phyloP scores from a whole-genome alignment of 2,329 filamentous ascomycete genomes.

The Zasmidium citrigriseum region DNA sequence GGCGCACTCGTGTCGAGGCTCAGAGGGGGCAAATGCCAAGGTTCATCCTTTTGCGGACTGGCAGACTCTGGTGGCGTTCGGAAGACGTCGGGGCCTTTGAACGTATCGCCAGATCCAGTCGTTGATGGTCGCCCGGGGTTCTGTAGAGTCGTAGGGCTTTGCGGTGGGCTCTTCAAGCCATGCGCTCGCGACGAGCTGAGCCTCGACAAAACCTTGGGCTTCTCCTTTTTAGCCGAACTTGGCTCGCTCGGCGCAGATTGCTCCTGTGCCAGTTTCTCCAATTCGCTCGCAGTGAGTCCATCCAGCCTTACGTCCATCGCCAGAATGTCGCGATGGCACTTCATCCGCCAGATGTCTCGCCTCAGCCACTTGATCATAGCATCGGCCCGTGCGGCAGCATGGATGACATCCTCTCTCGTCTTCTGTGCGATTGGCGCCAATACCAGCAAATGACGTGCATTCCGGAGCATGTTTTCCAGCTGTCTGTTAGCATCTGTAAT shows the following conservation, averaged over 20 bases:
- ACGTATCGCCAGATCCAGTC: slow-evolving; percentile 35
- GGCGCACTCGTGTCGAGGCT: slow-evolving; percentile 29
- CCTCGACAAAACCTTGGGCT: slow-evolving; percentile 25
- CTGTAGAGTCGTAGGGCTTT: slow-evolving; percentile 26
- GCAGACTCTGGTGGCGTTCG: slow-evolving; percentile 48
- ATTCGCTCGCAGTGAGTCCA: slow-evolving; percentile 29
- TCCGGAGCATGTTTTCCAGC: slow-evolving; percentile 79
- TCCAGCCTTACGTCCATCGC: slow-evolving; percentile 85
- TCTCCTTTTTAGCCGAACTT: slow-evolving; percentile 28
- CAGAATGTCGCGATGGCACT: slow-evolving; percentile 87
- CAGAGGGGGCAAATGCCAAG: slow-evolving; percentile 37
- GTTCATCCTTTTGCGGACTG: slow-evolving; percentile 19
- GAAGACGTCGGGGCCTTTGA: slow-evolving; percentile 44
- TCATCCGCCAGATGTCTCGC: slow-evolving; percentile 89
- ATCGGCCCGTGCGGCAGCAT: slow-evolving; percentile 79
- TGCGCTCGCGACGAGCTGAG: slow-evolving; percentile 16
- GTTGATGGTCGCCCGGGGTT: slow-evolving; percentile 19
- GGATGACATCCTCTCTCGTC: slow-evolving; percentile 81
- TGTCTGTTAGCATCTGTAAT: slow-evolving; percentile 72
- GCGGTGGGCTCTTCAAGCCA: slow-evolving; percentile 25
- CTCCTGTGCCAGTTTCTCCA: slow-evolving; percentile 20
- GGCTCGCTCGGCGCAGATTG: slow-evolving; percentile 11
- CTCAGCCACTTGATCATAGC: slow-evolving; percentile 92
- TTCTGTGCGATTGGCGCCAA: slow-evolving; percentile 89
- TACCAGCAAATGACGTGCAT: slow-evolving; percentile 86